Evolutionary conservation across 306 rosid species (phyloP), one percentile per base, ranked within the genome.

Genomic region (Trifolium dubium): DNA sequence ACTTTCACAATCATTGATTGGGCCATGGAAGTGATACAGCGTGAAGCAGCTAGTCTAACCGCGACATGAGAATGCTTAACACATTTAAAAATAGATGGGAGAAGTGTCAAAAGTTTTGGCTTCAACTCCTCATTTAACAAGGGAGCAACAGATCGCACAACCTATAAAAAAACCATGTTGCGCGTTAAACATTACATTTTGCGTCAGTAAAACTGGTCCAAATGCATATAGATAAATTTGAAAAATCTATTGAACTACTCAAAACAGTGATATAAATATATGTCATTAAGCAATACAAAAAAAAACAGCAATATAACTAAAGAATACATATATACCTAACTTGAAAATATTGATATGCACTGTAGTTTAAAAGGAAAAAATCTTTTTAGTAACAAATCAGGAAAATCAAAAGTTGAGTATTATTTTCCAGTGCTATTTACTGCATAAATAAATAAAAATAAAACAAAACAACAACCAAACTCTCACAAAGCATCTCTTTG

Each of bases 21-120:
- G 71, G 99, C 99, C 96, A 94, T 87, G 73, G 99, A 85, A 72
- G 99, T 89, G 82, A 94, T 94, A 84, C 97, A 94, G 78, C 96
- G 89, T 47, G 95, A 89, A 63, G 99, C 90, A 79, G 97, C 95
- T 82, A 94, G 84, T 87, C 99, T 90, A 83, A 94, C 97, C 67
- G 99, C 99, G 80, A 88, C 87, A 67, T 94, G 97, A 64, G 90
- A 75, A 71, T 94, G 97, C 35, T 86, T 84, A 54, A 89, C 79
- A 78, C 99, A 94, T 50, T 84, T 80, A 63, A 94, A 94, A 73
- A 94, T 85, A 85, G 89, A 89, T 43, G 95, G 96, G 40, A 94
- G 97, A 78, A 94, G 92, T 56, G 92, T 83, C 72, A 92, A 90
- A 54, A 94, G 81, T 77, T 88, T 94, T 73, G 95, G 92, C 86